Percentiles rank a stretch among this genome's conserved stretches.
phyloP scores from a whole-genome alignment of 257 asterid species.

The Przewalskia tangutica region DNA sequence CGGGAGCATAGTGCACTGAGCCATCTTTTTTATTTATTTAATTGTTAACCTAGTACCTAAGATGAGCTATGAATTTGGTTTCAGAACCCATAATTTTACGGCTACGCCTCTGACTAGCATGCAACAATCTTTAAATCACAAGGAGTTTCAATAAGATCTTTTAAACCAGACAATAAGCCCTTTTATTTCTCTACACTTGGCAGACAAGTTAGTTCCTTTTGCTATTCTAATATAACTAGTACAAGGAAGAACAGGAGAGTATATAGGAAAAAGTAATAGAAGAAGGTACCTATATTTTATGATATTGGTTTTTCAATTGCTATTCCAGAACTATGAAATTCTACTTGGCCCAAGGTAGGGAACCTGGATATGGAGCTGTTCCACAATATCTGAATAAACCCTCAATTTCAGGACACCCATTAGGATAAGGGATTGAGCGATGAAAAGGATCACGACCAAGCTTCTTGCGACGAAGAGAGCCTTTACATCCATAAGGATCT shows the following conservation, averaged over 20 bases:
- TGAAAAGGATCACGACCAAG: conserved; percentile 85
- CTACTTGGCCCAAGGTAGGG: conserved; percentile 60
- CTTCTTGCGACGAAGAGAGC: conserved; percentile 62
- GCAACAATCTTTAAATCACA: neutral
- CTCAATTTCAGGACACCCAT: conserved; percentile 84
- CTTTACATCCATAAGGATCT: conserved; percentile 83
- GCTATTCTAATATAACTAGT: neutral
- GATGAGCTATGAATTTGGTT: no score
- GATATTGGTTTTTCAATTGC: neutral
- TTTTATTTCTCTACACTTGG: neutral
- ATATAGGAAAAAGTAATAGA: neutral
- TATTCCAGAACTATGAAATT: neutral
- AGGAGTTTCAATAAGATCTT: neutral
- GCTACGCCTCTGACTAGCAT: neutral
- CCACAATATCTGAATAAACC: conserved; percentile 80
- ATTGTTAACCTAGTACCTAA: no score
- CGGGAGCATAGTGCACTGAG: no score
- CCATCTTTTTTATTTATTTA: no score
- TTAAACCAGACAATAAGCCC: neutral
- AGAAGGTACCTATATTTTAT: neutral
- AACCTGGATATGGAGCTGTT: conserved; percentile 51
- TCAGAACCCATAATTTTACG: no score
- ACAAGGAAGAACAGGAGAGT: neutral
- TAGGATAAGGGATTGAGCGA: conserved; percentile 85
- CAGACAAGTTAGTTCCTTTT: neutral